Base-by-base conservation (phyloP, 164 flowering plant species). In the Echeveria elegans region DNA sequence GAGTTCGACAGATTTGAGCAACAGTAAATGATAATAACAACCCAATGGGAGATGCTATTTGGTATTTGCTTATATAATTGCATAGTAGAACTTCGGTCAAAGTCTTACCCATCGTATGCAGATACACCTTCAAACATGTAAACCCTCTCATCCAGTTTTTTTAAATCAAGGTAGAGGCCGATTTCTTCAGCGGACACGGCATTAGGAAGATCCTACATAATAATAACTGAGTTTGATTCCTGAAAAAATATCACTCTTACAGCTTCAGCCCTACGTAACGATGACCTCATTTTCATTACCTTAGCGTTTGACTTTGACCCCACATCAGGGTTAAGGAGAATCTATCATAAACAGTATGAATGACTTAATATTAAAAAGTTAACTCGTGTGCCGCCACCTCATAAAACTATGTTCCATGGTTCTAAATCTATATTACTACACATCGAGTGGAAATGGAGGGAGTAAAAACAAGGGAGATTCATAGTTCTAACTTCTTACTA, bases 91-190 rank as follows among this genome's bases (percentile, higher is more conserved):
- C 15, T 52, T 6, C 8, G 14, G 29, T 41, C 34, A 24, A 64
- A 26, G 59, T 68, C 80, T 80, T 67, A 93, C 98, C 98, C 98
- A 70, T 93, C 95, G 78, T 77, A 82, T 34, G 85, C 91, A 43
- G 97, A 90, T 75, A 93, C 90, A 75, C 87, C 95, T 81, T 85
- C 92, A 80, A 83, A 88, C 85, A 90, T 79, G 79, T 82, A 84
- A 15, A 74, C 80, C 72, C 95, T 82, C 79, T 90, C 96, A 70
- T 93, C 96, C 79, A 93, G 77, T 77, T 90, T 93, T 66, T 93
- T 93, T 19, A 90, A 90, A 76, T 90, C 98, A 53, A 93, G 80
- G 75, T 93, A 89, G 41, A 87, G 81, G 45, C 84, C 83, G 21
- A 93, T 76, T 81, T 93, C 98, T 68, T 89, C 97, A 15, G 89